Conservation (phyloP, 306 rosid species). For the Ziziphus jujuba region DNA sequence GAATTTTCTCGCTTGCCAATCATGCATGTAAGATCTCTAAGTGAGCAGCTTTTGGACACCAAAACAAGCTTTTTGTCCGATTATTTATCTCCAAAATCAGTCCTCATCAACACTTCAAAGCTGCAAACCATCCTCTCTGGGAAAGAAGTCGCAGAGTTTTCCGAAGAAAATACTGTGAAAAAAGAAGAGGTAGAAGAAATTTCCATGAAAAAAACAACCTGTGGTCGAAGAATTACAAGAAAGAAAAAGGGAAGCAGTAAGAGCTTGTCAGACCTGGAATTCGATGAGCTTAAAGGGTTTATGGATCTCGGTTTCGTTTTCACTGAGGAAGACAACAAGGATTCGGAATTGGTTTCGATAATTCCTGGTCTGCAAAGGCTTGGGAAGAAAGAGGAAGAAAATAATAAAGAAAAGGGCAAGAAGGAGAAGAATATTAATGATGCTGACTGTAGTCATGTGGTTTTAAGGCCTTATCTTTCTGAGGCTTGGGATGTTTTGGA, state of each 20-base stretch:
- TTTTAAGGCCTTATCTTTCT: slow-evolving; percentile 68
- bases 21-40: slow-evolving; percentile 43
- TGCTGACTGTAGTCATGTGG: slow-evolving; percentile 2
- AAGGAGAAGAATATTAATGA: slow-evolving; percentile 24
- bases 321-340: slow-evolving; percentile 57
- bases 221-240: not conserved
- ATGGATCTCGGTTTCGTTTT: slow-evolving; percentile 93
- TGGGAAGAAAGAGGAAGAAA: slow-evolving; percentile 30
- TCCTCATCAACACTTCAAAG: slow-evolving; percentile 26
- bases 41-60: slow-evolving; percentile 39
- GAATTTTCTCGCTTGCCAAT: slow-evolving; percentile 14
- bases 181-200: not conserved
- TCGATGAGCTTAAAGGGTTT: slow-evolving; percentile 74
- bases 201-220: slow-evolving; percentile 8
- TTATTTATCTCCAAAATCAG: slow-evolving; percentile 39
- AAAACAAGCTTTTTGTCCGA: slow-evolving; percentile 24
- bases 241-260: slow-evolving; percentile 22
- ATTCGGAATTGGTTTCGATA: slow-evolving; percentile 53
- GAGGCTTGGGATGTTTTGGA: slow-evolving; percentile 75
- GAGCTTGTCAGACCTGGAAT: slow-evolving; percentile 73
- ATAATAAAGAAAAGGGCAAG: not conserved
- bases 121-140: slow-evolving; percentile 52
- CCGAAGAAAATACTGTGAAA: not conserved
- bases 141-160: slow-evolving; percentile 38
- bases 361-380: slow-evolving; percentile 72